Conservation (phyloP, 371 early-diverging fungal genomes). For the Mucor circinelloides region DNA sequence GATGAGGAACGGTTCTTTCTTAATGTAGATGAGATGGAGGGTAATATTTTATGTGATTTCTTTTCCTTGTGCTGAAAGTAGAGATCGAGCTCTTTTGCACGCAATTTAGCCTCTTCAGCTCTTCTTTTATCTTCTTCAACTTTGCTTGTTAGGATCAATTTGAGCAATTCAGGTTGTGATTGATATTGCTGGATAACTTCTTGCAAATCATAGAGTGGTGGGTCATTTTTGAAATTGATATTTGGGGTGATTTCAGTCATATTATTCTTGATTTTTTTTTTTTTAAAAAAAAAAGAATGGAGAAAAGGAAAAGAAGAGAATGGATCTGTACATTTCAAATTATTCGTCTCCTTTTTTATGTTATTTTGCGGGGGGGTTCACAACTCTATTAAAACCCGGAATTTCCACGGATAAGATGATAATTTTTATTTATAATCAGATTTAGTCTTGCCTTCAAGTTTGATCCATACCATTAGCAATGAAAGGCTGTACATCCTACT, state of each 20-base stretch:
- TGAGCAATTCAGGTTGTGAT: conserved; percentile 64
- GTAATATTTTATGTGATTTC: conserved; percentile 4
- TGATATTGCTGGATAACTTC: conserved; percentile 59
- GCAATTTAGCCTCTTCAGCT: conserved; percentile 63
- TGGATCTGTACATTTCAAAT: conserved; percentile 6
- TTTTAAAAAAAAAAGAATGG: neutral
- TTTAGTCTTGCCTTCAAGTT: conserved; percentile 5
- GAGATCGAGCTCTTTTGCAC: conserved; percentile 56
- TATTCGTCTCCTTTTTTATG: neutral
- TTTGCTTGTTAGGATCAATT: conserved; percentile 63
- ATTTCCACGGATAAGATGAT: conserved; percentile 11
- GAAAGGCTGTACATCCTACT: neutral
- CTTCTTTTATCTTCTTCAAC: conserved; percentile 69
- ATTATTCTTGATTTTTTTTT: too few species aligned
- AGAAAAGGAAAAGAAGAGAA: neutral
- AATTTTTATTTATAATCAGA: conserved; percentile 1
- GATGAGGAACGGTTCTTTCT: neutral
- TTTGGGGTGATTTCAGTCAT: neutral
- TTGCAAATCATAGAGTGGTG: conserved; percentile 50
- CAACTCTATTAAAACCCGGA: conserved; percentile 18
- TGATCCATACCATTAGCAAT: neutral
- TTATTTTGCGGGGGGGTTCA: neutral
- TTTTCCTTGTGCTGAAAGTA: conserved; percentile 24
- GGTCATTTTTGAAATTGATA: conserved; percentile 4
- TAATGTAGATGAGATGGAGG: conserved; percentile 3